Evolutionary conservation across 345 rosid genomes (phyloP), one percentile per base, ranked within the genome.

Genomic region (Cardamine chenopodiifolia): DNA sequence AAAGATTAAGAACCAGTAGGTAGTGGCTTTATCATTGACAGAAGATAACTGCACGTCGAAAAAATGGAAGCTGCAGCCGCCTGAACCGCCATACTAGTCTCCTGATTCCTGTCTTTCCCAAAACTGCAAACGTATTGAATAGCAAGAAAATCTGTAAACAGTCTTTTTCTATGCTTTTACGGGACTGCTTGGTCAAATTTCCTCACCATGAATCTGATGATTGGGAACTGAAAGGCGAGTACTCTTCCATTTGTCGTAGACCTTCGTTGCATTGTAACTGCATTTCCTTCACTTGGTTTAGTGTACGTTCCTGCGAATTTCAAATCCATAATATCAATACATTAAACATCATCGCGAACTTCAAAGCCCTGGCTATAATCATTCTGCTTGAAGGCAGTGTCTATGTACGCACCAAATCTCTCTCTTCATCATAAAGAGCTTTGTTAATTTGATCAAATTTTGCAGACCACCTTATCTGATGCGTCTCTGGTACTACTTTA

Each of bases 11-110:
- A 90, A 60, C 91, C 82, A 14, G 99, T 77, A 19, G 85, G 84
- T 1, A 75, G 52, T 15, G 66, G 65, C 37, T 89, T 87, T 70
- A 86, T 92, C 82, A 84, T 88, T 2, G 97, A 85, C 67, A 71
- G 63, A 68, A 92, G 72, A 76, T 87, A 90, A 74, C 82, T 79
- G 85, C 96, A 89, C 12, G 98, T 95, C 0, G 99, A 90, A 64
- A 92, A 95, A 49, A 95, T 86, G 49, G 99, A 92, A 79, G 99
- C 99, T 70, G 99, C 99, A 66, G 99, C 94, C 11, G 99, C 98
- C 81, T 83, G 84, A 29, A 92, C 87, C 53, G 97, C 92, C 73
- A 88, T 73, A 71, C 87, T 88, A 78, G 77, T 83, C 73, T 87
- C 90, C 6, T 77, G 60, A 71, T 70, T 75, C 5, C 70, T 59